Base-by-base conservation (phyloP, 2,329 filamentous ascomycete species). In the Drechslera avenae region DNA sequence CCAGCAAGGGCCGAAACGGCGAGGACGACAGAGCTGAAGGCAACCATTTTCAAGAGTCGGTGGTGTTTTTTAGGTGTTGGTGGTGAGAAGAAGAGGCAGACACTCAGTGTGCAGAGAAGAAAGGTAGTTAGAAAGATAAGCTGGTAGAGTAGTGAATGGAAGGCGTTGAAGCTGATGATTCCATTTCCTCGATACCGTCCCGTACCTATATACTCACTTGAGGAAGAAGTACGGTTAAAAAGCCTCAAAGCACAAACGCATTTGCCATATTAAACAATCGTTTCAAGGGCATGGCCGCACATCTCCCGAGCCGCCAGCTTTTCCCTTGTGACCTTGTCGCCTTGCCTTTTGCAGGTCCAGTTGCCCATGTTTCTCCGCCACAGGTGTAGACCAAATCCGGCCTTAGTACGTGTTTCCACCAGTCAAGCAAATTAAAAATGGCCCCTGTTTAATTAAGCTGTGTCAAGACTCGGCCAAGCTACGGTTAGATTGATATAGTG, bases 31-130 rank as follows among this genome's bases (percentile, higher is more conserved):
- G 54, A 50, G 40, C 53, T 60, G 48, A 68, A 62, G 16, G 61
- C 60, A 57, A 69, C 63, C 66, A 70, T 70, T 35, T 50, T 49
- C 42, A 39, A 37, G 41, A 37, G 26, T 23, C 37, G 49, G 33
- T 42, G 30, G 26, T 46, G 30, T 10, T 41, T 16, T 19, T 31
- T 35, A 21, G 37, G 23, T 39, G 17, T 36, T 19, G 33, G 16
- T n/a, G 34, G 16, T 18, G 17, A n/a, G 26, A 28, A 28, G 26
- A 28, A 28, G 26, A 28, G 26, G 26, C 26, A 28, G 26, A 28
- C 26, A 28, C 26, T 12, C 26, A 28, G 26, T 28, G 26, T 28
- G 10, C 26, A 35, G 41, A 17, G 31, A 44, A 33, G 40, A 45
- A 39, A 42, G 46, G 42, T 39, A 46, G 39, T 28, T 36, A 28